Conservation (phyloP, 1,284 basidiomycete genomes). For the Trametes polyzona region DNA sequence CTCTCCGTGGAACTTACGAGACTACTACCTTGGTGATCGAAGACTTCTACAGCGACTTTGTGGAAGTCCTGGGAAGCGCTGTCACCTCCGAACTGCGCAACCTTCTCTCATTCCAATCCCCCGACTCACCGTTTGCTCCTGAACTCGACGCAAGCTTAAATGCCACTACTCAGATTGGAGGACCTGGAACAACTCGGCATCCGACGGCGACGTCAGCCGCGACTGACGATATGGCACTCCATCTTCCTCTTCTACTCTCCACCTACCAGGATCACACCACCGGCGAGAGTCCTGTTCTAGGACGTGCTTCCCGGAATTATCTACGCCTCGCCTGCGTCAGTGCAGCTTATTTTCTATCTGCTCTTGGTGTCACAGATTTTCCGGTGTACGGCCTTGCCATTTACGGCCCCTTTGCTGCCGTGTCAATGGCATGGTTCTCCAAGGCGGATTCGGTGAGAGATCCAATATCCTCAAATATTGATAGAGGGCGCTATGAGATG, state of each 20-base stretch:
- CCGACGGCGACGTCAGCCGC: no score
- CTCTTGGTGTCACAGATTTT: conserved; percentile 4
- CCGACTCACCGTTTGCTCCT: no score
- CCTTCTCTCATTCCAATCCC: no score
- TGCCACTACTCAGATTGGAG: no score
- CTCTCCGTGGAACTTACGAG: no score
- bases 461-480: background rate
- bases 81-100: no score
- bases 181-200: no score
- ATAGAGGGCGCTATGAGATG: no score
- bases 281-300: background rate
- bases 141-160: no score
- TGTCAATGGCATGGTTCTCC: background rate
- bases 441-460: background rate
- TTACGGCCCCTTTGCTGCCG: background rate
- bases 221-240: background rate
- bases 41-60: no score
- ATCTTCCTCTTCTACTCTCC: background rate
- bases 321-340: conserved; percentile 1
- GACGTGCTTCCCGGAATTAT: background rate
- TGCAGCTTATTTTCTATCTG: background rate
- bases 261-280: background rate
- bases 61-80: no score
- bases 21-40: no score
- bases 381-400: background rate